Conservation (phyloP, 345 rosid species). For the Pistacia atlantica region DNA sequence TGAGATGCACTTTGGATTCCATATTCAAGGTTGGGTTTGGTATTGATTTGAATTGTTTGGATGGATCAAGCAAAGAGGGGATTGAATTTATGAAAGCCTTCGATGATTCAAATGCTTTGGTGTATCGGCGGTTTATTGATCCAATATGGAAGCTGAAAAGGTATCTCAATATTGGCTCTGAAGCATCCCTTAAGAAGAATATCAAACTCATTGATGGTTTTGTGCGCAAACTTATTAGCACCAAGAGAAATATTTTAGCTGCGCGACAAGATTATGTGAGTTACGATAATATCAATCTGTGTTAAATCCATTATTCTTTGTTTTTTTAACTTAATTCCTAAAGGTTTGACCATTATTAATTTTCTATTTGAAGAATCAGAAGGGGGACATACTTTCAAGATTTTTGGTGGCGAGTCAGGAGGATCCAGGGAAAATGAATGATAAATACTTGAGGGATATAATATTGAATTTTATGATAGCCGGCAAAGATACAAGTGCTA, state of each 20-base stretch:
- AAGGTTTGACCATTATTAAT: not conserved
- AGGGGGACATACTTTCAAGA: constrained; percentile 71
- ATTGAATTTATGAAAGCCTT: constrained; percentile 62
- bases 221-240: constrained; percentile 47
- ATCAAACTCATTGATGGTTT: constrained; percentile 51
- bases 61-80: constrained; percentile 54
- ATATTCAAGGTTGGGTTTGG: constrained; percentile 88
- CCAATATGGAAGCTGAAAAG: constrained; percentile 73
- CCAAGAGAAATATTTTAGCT: constrained; percentile 42
- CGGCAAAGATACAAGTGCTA: constrained; percentile 71
- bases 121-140: constrained; percentile 54
- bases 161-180: constrained; percentile 53
- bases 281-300: not conserved
- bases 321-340: not conserved
- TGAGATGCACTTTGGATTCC: constrained; percentile 69
- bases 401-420: constrained; percentile 58
- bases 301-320: not conserved
- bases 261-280: constrained; percentile 37
- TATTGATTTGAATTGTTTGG: constrained; percentile 59
- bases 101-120: constrained; percentile 61
- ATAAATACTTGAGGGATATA: constrained; percentile 64
- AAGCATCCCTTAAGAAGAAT: constrained; percentile 52
- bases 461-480: constrained; percentile 72
- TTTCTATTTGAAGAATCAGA: constrained; percentile 35
- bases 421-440: constrained; percentile 61